Evolutionary conservation across 495 filamentous ascomycete genomes (phyloP).

Genomic region (Talaromyces liani): DNA sequence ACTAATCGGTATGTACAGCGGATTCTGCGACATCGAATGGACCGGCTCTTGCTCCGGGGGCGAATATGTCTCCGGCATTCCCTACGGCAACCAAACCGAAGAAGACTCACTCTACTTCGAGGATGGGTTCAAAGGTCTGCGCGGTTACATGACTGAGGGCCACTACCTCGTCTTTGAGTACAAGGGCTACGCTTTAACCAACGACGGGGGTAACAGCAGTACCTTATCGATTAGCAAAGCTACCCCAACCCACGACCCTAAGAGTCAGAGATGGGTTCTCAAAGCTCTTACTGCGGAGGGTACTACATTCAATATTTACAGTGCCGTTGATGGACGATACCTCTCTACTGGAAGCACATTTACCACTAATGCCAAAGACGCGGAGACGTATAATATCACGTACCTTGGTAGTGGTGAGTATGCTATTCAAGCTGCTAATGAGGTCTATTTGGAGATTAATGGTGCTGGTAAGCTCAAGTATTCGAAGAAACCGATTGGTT

Average conservation of each 20-base stretch:
- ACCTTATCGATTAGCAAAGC: not conserved
- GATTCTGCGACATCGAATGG: slow-evolving; percentile 5
- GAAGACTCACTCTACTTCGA: slow-evolving; percentile 4
- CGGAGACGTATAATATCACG: not conserved
- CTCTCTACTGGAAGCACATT: not conserved
- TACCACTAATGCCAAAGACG: not conserved
- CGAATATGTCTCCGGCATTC: slow-evolving; percentile 1
- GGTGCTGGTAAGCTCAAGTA: not conserved
- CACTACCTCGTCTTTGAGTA: not conserved
- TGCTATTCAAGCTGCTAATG: slow-evolving; percentile 1
- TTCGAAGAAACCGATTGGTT: not conserved
- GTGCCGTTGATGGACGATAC: slow-evolving; percentile 1
- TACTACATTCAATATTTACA: not conserved
- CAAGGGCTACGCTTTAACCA: not conserved
- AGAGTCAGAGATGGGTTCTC: slow-evolving; percentile 3
- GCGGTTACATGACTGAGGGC: slow-evolving; percentile 6
- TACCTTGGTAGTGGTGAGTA: slow-evolving; percentile 2
- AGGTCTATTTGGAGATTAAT: slow-evolving; percentile 1
- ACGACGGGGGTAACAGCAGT: not conserved
- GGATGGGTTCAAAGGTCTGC: not conserved
- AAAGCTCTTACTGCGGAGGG: not conserved
- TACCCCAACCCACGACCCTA: not conserved
- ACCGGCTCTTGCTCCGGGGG: not conserved
- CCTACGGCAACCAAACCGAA: slow-evolving; percentile 7
- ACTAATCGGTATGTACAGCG: slow-evolving; percentile 5